Base-by-base conservation (phyloP, 2,329 filamentous ascomycete genomes). In the Neophaeococcomyces aloes region DNA sequence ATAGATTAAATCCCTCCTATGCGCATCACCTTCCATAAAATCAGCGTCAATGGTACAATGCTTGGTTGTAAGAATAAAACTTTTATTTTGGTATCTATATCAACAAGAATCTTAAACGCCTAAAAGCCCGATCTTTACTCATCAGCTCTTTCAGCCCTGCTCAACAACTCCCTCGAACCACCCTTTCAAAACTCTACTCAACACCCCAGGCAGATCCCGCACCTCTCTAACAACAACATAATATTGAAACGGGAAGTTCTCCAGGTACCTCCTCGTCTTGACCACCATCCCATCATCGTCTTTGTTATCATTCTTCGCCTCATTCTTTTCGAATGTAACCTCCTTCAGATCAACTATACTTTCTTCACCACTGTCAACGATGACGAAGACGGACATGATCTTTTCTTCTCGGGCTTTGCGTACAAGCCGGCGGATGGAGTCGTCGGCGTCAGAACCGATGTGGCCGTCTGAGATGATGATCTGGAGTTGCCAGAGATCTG, bases 311-410 rank as follows among this genome's bases (percentile, higher is more conserved):
- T 62, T 75, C 64, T 56, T 67, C 49, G 54, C 64, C 14, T 64
- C 70, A 57, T 85, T 80, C 47, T 74, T 75, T 51, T 82, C 76
- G 59, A 96, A 95, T 59, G 79, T 79, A 29, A 87, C 89, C 63
- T 87, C 82, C 61, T 87, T 86, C 56, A 96, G 72, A 60, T 95
- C 87, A 57, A 96, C 65, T 48, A 98, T 93, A 48, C 61, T 68
- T 30, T 67, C 18, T 63, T 55, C 49, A 3, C 60, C 59, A 34
- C 77, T 71, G 67, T 98, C 91, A 59, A 98, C 86, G 57, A 99
- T 83, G 56, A 98, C 86, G 62, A 98, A 99, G 4, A 98, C 89
- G 50, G 96, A 80, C 86, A 98, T 95, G 59, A 99, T 93, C 13
- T 87, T 75, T 65, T 95, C 86, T 62, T 95, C 88, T 57, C 87